Evolutionary conservation across 148 eudicot genomes (phyloP).

Genomic region (Chenopodium formosanum): DNA sequence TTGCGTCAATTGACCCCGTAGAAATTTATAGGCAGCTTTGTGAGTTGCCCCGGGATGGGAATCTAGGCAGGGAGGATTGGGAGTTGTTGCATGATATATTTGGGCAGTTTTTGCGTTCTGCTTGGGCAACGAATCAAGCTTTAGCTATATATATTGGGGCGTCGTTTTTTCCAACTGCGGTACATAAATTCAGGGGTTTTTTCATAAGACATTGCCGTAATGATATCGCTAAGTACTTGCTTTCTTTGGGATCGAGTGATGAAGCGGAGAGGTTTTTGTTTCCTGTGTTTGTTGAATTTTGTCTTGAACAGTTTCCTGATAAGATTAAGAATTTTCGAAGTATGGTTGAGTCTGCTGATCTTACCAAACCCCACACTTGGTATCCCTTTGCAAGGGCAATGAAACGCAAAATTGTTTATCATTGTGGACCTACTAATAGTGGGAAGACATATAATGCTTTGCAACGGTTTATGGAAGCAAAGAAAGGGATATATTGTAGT

Average conservation of each 20-base stretch:
- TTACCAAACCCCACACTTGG: constrained; percentile 94
- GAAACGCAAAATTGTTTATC: constrained; percentile 90
- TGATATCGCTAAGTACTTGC: constrained; percentile 57
- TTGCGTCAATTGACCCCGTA: constrained; percentile 57
- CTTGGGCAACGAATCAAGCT: constrained; percentile 90
- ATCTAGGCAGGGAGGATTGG: constrained; percentile 44
- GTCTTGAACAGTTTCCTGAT: constrained; percentile 65
- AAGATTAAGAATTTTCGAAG: constrained; percentile 75
- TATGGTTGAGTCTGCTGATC: constrained; percentile 80
- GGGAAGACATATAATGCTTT: constrained; percentile 96
- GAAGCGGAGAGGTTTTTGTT: constrained; percentile 75
- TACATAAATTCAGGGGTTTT: constrained; percentile 48
- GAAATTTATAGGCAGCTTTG: constrained; percentile 60
- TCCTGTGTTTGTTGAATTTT: constrained; percentile 86
- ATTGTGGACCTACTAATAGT: constrained; percentile 97
- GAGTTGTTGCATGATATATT: constrained; percentile 48
- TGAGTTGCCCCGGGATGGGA: constrained; percentile 32
- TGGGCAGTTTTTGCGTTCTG: constrained; percentile 47
- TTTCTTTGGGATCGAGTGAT: constrained; percentile 63
- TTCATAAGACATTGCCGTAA: constrained; percentile 39
- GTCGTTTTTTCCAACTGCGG: constrained; percentile 82
- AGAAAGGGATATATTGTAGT: constrained; percentile 92
- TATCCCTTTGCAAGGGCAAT: constrained; percentile 97
- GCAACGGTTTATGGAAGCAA: constrained; percentile 86
- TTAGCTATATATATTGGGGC: constrained; percentile 83